These are phyloP conservation scores for Spongiforma sp. DNA, from an alignment of 1,284 basidiomycete species.

Conservation along the genomic window DNA sequence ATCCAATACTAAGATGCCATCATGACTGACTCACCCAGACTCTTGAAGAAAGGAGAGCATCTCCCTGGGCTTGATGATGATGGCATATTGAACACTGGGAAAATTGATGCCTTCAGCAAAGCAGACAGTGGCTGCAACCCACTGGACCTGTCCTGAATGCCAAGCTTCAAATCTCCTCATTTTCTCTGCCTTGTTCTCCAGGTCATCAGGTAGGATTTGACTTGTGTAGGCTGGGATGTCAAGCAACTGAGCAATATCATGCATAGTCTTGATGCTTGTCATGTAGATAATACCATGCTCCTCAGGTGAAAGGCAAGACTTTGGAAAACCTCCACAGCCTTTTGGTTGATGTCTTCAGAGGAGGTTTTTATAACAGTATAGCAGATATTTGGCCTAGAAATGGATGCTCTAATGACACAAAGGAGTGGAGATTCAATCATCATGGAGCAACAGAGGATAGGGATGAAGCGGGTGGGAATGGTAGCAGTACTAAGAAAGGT, in stretches of 20 bases:
- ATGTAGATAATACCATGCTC: constrained; percentile 9
- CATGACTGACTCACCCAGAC: constrained; percentile 2
- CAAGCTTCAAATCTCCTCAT: constrained; percentile 1
- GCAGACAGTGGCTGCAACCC: constrained; percentile 3
- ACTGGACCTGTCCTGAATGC: not conserved
- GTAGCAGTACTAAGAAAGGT: constrained; percentile 26
- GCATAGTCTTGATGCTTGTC: not conserved
- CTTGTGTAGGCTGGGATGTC: constrained; percentile 1
- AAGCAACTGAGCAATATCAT: not conserved
- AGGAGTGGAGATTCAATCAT: constrained; percentile 1
- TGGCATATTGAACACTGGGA: constrained; percentile 1
- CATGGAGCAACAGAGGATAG: constrained; percentile 4
- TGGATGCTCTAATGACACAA: not conserved
- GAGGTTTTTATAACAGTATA: not conserved
- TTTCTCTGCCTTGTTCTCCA: not conserved
- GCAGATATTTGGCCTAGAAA: not conserved
- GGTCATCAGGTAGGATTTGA: not conserved
- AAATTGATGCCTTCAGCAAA: constrained; percentile 6
- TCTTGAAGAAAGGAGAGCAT: constrained; percentile 12
- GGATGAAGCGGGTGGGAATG: constrained; percentile 13
- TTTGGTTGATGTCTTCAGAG: accelerated
- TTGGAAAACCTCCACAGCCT: not conserved
- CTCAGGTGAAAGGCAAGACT: not conserved
- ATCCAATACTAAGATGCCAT: not conserved
- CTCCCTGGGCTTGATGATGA: not conserved